phyloP scores from a whole-genome alignment of 495 filamentous ascomycete genomes.

The Beverwykella pulmonaria region DNA sequence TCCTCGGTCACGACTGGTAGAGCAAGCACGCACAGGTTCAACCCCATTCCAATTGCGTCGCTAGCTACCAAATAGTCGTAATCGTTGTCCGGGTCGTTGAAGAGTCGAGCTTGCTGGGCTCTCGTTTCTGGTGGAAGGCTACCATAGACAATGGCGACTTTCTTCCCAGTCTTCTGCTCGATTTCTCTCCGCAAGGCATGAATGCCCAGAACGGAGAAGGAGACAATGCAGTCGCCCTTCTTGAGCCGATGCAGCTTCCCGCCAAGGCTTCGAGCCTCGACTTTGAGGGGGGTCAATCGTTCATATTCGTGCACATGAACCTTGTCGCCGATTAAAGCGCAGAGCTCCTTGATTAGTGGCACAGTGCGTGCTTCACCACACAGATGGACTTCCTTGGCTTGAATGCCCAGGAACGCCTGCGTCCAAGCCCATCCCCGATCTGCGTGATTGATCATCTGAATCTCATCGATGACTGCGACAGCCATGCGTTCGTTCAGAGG shows the following conservation, averaged over 20 bases:
- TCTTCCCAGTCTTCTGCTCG: conserved; percentile 70
- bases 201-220: conserved; percentile 79
- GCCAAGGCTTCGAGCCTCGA: conserved; percentile 62
- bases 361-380: conserved; percentile 88
- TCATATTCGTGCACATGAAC: conserved; percentile 79
- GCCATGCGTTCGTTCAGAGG: conserved; percentile 70
- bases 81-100: conserved; percentile 92
- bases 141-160: conserved; percentile 92
- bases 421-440: conserved; percentile 97
- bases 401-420: conserved; percentile 81
- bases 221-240: conserved; percentile 88
- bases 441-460: conserved; percentile 87
- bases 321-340: conserved; percentile 77
- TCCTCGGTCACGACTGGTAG: neutral
- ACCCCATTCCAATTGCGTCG: conserved; percentile 96
- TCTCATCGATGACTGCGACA: conserved; percentile 96
- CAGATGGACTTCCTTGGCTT: conserved; percentile 85
- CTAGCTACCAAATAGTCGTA: conserved; percentile 94
- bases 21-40: conserved; percentile 69
- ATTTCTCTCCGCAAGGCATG: conserved; percentile 79
- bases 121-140: conserved; percentile 88
- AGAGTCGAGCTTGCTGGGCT: conserved; percentile 83
- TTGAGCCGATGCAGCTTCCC: conserved; percentile 66
- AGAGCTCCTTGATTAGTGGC: conserved; percentile 77
- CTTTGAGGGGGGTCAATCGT: conserved; percentile 75